phyloP scores from a whole-genome alignment of 495 filamentous ascomycete species.

The Penicillium angulare region DNA sequence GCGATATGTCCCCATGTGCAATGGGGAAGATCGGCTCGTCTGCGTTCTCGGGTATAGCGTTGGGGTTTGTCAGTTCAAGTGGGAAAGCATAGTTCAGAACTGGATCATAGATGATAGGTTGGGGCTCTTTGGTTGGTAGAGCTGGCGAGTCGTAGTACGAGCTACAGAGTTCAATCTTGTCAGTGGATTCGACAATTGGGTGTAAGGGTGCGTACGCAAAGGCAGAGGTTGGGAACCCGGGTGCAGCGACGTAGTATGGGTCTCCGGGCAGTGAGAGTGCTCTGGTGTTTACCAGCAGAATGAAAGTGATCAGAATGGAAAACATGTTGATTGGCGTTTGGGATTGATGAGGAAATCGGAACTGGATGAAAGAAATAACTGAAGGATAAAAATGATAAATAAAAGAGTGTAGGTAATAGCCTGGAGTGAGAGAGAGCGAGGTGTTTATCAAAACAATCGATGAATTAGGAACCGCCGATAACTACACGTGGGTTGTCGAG shows the following conservation, averaged over 20 bases:
- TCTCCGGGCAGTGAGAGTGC: conserved; percentile 29
- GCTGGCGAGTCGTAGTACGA: conserved; percentile 51
- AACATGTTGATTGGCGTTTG: too few relatives aligned
- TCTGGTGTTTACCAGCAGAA: background rate
- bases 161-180: conserved; percentile 5
- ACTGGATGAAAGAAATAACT: too few relatives aligned
- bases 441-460: too few relatives aligned
- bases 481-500: too few relatives aligned
- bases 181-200: too few relatives aligned
- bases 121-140: conserved; percentile 54
- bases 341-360: too few relatives aligned
- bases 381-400: too few relatives aligned
- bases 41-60: conserved; percentile 46
- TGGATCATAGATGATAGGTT: conserved; percentile 56
- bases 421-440: too few relatives aligned
- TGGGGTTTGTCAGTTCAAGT: conserved; percentile 54
- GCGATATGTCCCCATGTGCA: conserved; percentile 39
- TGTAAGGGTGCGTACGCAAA: conserved; percentile 44
- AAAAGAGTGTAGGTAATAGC: too few relatives aligned
- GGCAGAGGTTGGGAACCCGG: conserved; percentile 53
- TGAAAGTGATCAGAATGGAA: background rate
- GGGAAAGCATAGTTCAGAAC: conserved; percentile 57
- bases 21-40: conserved; percentile 53
- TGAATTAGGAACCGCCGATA: too few relatives aligned
- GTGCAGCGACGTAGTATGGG: conserved; percentile 47